A percentile compares a stretch with the other conserved stretches of the same genome.
phyloP scores from a whole-genome alignment of 176 grass and related monocot species.

The Alloteropsis semialata region DNA sequence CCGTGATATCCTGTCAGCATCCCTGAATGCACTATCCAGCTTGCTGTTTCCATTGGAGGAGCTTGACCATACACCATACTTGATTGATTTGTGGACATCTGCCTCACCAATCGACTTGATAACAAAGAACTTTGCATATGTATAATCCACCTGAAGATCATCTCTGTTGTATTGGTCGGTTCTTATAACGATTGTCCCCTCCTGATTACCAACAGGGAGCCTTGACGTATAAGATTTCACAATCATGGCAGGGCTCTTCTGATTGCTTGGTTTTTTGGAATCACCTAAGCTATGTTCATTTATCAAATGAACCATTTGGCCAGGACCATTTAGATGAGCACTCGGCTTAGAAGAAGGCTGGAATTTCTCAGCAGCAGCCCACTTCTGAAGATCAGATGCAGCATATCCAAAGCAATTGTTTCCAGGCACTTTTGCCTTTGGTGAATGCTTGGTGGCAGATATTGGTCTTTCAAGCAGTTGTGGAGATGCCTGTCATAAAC shows the following conservation, averaged over 20 bases:
- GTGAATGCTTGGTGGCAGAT: constrained; percentile 28
- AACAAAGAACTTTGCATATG: constrained; percentile 84
- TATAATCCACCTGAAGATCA: constrained; percentile 65
- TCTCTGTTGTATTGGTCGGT: constrained; percentile 56
- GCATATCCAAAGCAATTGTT: constrained; percentile 33
- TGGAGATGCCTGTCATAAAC: constrained; percentile 5
- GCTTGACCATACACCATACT: constrained; percentile 85
- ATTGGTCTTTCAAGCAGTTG: constrained; percentile 29
- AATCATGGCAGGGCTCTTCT: constrained; percentile 20
- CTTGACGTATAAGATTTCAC: constrained; percentile 56
- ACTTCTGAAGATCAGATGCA: constrained; percentile 47
- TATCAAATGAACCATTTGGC: constrained; percentile 17
- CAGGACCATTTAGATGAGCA: not conserved
- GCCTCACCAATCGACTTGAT: constrained; percentile 85
- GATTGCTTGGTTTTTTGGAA: constrained; percentile 20
- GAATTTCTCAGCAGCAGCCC: constrained; percentile 52
- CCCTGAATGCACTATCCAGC: constrained; percentile 52
- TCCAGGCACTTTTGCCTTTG: constrained; percentile 16
- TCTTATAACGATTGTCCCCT: constrained; percentile 58
- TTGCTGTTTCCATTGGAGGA: constrained; percentile 73
- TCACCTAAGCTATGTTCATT: constrained; percentile 13
- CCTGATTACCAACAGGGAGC: constrained; percentile 17
- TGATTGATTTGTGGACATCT: constrained; percentile 81
- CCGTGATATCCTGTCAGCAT: constrained; percentile 64
- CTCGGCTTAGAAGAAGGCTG: constrained; percentile 34